These are phyloP conservation scores for Serendipita sp. DNA, from an alignment of 1,284 basidiomycete species.

Conservation along the genomic window DNA sequence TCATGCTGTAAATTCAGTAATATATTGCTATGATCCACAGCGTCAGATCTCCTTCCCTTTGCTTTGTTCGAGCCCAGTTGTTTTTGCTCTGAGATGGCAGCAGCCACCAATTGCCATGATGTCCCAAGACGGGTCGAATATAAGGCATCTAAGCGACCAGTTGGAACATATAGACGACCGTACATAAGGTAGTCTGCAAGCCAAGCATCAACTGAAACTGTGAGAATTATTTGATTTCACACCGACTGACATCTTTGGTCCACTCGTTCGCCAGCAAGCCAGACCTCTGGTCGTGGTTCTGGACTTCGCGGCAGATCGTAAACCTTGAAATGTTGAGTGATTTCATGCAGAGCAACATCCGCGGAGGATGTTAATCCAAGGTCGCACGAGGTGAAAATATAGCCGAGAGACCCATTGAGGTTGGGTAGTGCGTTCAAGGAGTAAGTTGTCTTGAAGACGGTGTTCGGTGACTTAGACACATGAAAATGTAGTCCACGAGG, in stretches of 20 bases:
- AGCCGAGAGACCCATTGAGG: conserved; percentile 83
- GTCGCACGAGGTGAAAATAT: conserved; percentile 80
- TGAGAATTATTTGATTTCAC: neutral
- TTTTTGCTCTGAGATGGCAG: conserved; percentile 62
- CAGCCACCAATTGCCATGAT: conserved; percentile 55
- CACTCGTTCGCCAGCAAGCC: conserved; percentile 61
- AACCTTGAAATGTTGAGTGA: conserved; percentile 74
- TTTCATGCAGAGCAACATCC: conserved; percentile 72
- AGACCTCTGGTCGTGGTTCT: conserved; percentile 61
- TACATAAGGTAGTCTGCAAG: conserved; percentile 75
- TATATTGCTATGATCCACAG: conserved; percentile 46
- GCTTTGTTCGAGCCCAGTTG: conserved; percentile 29
- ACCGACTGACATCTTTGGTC: conserved; percentile 53
- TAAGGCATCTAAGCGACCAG: conserved; percentile 75
- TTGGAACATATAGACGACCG: conserved; percentile 82
- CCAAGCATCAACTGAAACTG: neutral
- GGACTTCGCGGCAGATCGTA: conserved; percentile 66
- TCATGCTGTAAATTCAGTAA: conserved; percentile 87
- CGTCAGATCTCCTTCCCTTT: conserved; percentile 20
- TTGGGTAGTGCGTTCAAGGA: conserved; percentile 85
- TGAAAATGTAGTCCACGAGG: conserved; percentile 67
- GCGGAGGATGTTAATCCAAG: conserved; percentile 57
- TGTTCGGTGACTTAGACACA: conserved; percentile 79
- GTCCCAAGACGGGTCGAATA: conserved; percentile 69
- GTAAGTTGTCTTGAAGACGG: conserved; percentile 81